Base-by-base conservation (phyloP, 2,329 filamentous ascomycete species). In the Colletotrichum plurivorum region DNA sequence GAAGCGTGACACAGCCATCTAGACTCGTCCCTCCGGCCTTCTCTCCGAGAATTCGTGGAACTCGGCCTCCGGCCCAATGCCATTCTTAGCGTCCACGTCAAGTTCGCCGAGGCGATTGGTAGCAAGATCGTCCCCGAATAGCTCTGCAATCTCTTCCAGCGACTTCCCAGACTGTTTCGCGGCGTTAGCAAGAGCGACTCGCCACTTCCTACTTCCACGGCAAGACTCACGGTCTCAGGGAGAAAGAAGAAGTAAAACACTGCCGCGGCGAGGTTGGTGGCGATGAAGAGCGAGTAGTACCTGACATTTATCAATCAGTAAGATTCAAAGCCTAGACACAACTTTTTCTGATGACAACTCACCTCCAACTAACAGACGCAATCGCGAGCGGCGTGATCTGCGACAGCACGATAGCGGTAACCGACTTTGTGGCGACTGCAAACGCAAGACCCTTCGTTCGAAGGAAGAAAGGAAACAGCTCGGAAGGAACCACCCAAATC, bases 251-350 rank as follows among this genome's bases (percentile, higher is more conserved):
- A 81, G 31, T 80, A 81, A 6, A 81, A 71, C 5, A 78, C 69
- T 0, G 79, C 80, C 1, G 75, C 73, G 0, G 58, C 71, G 13
- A 77, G 49, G 39, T 77, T 75, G 0, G 66, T 74, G 8, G 74
- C 74, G 60, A 82, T 82, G 69, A 82, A 79, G 1, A 83, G 72
- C 3, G 78, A 74, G 67, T 82, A 82, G 67, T 80, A 67, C 18
- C 51, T 58, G 18, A 3, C 12, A 5, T 22, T 15, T 4, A 15
- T 27, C 7, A 54, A 27, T 36, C 10, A 36, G 31, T 10, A 36
- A 36, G 9, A 36, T 9, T 36, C 31, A 10, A 36, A 36, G 31
- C 31, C 8, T 36, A 8, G 8, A 36, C 31, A 10, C 31, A 3
- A 36, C 22, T 25, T 25, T 4, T 2, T 25, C 22, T 25, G 3